Percentiles rank a stretch among this genome's conserved stretches.
Conservation (phyloP, 1,139 yeast genomes). For the Starmera stellimalicola region DNA sequence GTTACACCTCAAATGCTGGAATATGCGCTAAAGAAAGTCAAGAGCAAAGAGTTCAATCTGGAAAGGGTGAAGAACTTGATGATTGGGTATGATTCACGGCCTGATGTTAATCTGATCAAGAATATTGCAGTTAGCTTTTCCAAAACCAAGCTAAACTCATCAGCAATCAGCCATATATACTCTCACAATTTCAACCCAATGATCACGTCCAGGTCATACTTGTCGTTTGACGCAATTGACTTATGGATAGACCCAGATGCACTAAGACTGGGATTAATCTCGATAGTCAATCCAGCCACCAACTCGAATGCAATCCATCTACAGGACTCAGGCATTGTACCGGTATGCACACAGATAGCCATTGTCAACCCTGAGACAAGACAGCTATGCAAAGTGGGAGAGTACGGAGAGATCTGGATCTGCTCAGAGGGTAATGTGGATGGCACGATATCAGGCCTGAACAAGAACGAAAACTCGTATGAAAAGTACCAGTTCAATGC, state of each 20-base stretch:
- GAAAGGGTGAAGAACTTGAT: slow-evolving; percentile 69
- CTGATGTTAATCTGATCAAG: slow-evolving; percentile 52
- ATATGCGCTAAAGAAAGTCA: slow-evolving; percentile 54
- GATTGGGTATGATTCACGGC: slow-evolving; percentile 73
- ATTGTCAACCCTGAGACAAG: slow-evolving; percentile 92
- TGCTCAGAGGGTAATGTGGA: slow-evolving; percentile 75
- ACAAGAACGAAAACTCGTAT: slow-evolving; percentile 7
- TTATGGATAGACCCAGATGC: slow-evolving; percentile 83
- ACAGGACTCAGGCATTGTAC: slow-evolving; percentile 95
- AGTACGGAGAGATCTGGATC: slow-evolving; percentile 96
- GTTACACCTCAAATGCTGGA: slow-evolving; percentile 80
- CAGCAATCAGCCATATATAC: slow-evolving; percentile 70
- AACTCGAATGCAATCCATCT: slow-evolving; percentile 63
- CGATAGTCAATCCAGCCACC: slow-evolving; percentile 66
- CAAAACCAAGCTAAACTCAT: slow-evolving; percentile 54
- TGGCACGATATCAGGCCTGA: slow-evolving; percentile 11
- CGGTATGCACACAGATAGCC: slow-evolving; percentile 88
- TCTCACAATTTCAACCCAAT: slow-evolving; percentile 77
- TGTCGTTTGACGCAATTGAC: slow-evolving; percentile 85
- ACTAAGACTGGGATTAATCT: slow-evolving; percentile 76
- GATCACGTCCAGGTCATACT: slow-evolving; percentile 75
- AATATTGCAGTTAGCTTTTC: slow-evolving; percentile 56
- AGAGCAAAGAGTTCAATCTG: slow-evolving; percentile 54
- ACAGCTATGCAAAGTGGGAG: slow-evolving; percentile 77
- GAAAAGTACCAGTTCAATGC: slow-evolving; percentile 20